A percentile compares a stretch with the other conserved stretches of the same genome.
These are phyloP conservation scores for Jimgerdemannia flammicorona DNA, from an alignment of 192 early-diverging fungal genomes.

Conservation along the genomic window DNA sequence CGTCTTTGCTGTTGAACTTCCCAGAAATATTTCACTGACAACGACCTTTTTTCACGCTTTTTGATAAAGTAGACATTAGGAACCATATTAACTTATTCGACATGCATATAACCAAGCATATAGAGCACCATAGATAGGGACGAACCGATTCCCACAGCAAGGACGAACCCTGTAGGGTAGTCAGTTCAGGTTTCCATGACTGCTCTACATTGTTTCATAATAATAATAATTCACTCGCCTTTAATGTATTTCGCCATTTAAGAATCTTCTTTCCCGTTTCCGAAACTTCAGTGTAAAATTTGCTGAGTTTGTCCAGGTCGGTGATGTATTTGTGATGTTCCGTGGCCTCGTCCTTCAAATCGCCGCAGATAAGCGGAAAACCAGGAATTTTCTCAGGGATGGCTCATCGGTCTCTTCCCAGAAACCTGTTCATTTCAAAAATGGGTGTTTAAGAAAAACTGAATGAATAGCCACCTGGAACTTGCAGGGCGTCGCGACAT, in stretches of 20 bases:
- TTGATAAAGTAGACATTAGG: too few species aligned
- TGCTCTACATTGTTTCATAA: neutral
- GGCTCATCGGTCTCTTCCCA: conserved; percentile 3
- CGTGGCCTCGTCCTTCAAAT: conserved; percentile 8
- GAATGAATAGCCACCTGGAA: conserved; percentile 2
- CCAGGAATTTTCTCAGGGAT: conserved; percentile 15
- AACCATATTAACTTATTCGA: too few species aligned
- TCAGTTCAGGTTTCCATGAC: conserved; percentile 9
- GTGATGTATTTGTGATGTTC: conserved; percentile 9
- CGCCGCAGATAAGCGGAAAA: conserved; percentile 7
- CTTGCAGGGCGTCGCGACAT: neutral
- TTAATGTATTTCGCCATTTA: conserved; percentile 14
- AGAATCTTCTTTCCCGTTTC: conserved; percentile 10
- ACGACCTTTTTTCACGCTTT: too few species aligned
- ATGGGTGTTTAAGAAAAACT: neutral
- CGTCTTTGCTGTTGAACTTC: too few species aligned
- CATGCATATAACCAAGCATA: too few species aligned
- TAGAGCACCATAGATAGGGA: too few species aligned
- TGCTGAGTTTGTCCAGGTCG: conserved; percentile 11
- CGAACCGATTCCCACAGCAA: too few species aligned
- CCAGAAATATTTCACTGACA: too few species aligned
- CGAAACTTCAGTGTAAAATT: conserved; percentile 12
- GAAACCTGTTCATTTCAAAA: conserved; percentile 13
- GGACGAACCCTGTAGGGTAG: conserved; percentile 3
- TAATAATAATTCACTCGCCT: conserved; percentile 13